A percentile compares a stretch with the other conserved stretches of the same genome.
Conservation (phyloP, 2,329 filamentous ascomycete species). For the Rugonectria rugulosa region DNA sequence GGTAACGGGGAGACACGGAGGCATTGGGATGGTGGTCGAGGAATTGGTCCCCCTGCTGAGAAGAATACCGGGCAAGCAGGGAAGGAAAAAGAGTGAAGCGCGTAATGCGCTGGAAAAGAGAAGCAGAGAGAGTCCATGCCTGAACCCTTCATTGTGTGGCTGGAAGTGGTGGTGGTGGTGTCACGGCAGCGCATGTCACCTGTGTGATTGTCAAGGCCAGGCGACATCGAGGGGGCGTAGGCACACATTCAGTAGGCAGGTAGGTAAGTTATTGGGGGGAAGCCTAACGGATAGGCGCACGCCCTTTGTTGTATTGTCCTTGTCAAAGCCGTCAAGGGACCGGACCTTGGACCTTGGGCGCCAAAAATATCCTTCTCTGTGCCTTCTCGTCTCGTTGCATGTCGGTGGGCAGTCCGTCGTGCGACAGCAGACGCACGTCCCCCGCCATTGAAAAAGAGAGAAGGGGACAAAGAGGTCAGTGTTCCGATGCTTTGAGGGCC, state of each 20-base stretch:
- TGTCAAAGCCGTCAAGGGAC: no score
- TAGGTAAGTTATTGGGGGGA: neutral
- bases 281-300: neutral
- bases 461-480: no score
- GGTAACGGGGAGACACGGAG: neutral
- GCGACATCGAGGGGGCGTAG: slow-evolving; percentile 11
- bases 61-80: no score
- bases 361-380: slow-evolving; percentile 37
- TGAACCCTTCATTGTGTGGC: slow-evolving; percentile 2
- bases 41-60: neutral
- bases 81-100: neutral
- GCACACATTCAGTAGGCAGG: slow-evolving; percentile 10
- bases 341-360: no score
- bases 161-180: slow-evolving; percentile 1
- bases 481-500: no score
- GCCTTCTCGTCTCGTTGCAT: slow-evolving; percentile 20
- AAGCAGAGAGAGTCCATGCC: neutral
- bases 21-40: slow-evolving; percentile 6
- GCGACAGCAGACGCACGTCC: slow-evolving; percentile 18
- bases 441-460: neutral
- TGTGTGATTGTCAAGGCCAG: slow-evolving; percentile 12
- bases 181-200: slow-evolving; percentile 17
- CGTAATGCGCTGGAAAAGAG: slow-evolving; percentile 13
- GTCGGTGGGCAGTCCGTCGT: slow-evolving; percentile 24
- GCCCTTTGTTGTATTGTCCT: slow-evolving; percentile 1